Evolutionary conservation across 2,329 filamentous ascomycete species (phyloP).

Genomic region (Hypoxylon sp.): DNA sequence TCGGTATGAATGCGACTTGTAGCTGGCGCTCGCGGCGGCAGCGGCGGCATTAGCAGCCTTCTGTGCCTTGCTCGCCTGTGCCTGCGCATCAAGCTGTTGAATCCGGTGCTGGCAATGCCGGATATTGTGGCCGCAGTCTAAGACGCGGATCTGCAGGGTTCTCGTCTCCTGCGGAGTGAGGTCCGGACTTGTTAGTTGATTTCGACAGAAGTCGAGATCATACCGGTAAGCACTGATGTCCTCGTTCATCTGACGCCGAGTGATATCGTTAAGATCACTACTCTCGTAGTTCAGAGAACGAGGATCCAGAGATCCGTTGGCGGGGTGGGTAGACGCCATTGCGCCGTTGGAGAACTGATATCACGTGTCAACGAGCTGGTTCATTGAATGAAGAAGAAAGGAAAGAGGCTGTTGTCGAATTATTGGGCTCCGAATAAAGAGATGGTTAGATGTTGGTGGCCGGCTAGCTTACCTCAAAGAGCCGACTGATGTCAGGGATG

Average conservation of each 20-base stretch:
- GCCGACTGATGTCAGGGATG: constrained; percentile 30
- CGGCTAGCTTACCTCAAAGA: constrained; percentile 31
- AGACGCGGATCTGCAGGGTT: constrained; percentile 59
- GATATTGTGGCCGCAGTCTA: constrained; percentile 63
- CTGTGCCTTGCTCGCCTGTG: constrained; percentile 11
- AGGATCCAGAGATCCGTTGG: constrained; percentile 35
- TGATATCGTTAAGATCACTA: constrained; percentile 52
- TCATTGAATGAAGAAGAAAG: background rate
- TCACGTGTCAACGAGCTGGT: background rate
- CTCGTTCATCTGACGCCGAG: constrained; percentile 58
- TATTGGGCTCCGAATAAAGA: background rate
- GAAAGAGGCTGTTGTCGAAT: background rate
- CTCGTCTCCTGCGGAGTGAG: constrained; percentile 60
- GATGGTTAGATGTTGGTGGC: background rate
- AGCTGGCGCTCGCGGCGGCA: constrained; percentile 11
- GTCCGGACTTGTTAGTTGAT: constrained; percentile 54
- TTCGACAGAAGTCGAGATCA: constrained; percentile 60
- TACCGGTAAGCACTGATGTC: constrained; percentile 61
- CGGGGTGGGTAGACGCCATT: constrained; percentile 5
- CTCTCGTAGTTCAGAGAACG: constrained; percentile 50
- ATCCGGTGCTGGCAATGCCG: constrained; percentile 60
- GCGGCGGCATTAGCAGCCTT: constrained; percentile 16
- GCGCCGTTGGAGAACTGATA: constrained; percentile 13
- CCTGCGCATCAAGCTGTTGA: constrained; percentile 57
- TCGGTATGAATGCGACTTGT: constrained; percentile 29